Conservation (phyloP, 352 stramenopile genomes). For the Globisporangium apiculatum region DNA sequence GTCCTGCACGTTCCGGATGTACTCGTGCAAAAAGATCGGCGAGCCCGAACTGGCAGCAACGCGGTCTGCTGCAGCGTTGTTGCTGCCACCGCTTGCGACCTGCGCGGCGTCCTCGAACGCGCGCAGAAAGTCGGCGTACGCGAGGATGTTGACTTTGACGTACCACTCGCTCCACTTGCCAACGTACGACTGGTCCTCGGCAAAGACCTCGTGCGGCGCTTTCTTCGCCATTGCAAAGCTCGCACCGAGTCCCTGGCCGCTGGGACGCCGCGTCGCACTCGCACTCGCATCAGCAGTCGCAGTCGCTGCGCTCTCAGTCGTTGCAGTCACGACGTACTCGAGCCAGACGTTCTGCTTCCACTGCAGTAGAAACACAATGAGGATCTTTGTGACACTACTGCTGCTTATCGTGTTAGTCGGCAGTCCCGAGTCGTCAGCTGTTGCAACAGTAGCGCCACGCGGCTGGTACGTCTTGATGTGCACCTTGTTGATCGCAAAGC, state of each 20-base stretch:
- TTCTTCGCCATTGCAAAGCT: slow-evolving; percentile 19
- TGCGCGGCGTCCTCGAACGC: slow-evolving; percentile 68
- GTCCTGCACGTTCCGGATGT: slow-evolving; percentile 82
- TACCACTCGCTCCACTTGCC: slow-evolving; percentile 72
- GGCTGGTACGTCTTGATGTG: slow-evolving; percentile 44
- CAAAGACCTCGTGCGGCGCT: slow-evolving; percentile 20
- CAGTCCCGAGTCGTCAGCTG: not conserved
- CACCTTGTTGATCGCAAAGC: slow-evolving; percentile 79
- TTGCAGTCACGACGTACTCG: slow-evolving; percentile 79
- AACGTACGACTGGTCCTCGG: slow-evolving; percentile 28
- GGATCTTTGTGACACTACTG: slow-evolving; percentile 47
- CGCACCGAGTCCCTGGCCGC: slow-evolving; percentile 3
- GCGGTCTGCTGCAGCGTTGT: slow-evolving; percentile 1
- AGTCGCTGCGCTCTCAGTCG: slow-evolving; percentile 29
- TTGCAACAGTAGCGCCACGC: not conserved
- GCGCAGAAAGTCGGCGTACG: slow-evolving; percentile 73
- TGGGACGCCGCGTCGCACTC: slow-evolving; percentile 4
- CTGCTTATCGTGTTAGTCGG: no score
- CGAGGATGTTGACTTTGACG: slow-evolving; percentile 82
- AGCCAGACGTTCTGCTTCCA: slow-evolving; percentile 89
- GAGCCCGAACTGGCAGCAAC: slow-evolving; percentile 12
- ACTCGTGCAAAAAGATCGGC: slow-evolving; percentile 61
- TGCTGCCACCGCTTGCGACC: slow-evolving; percentile 4
- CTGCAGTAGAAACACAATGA: slow-evolving; percentile 78
- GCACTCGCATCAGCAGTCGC: not conserved